Evolutionary conservation across 169 alveolate genomes (phyloP).

Genomic region (Plasmodium gonderi): DNA sequence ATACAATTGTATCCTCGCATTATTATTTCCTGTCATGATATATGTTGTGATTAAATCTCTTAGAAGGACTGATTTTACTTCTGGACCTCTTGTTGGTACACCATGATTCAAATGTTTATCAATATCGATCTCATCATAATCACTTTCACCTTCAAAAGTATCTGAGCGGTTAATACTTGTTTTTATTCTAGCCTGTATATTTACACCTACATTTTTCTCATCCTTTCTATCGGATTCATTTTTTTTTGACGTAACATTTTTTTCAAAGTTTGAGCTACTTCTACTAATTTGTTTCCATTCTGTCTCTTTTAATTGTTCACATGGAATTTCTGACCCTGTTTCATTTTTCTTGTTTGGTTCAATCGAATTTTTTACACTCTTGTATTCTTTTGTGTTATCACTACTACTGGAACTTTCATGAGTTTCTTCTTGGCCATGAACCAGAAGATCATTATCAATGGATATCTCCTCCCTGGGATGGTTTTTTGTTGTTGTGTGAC

Average conservation of each 20-base stretch:
- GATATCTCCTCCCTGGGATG: neutral
- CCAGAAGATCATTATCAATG: too few species aligned
- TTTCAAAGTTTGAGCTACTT: neutral
- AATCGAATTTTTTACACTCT: neutral
- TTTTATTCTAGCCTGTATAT: neutral
- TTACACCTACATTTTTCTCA: neutral
- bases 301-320: neutral
- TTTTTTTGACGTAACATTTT: neutral
- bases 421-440: neutral
- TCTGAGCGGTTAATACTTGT: neutral
- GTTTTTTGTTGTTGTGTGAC: neutral
- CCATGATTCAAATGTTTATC: slow-evolving; percentile 45
- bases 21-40: slow-evolving; percentile 83
- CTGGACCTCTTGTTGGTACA: slow-evolving; percentile 74
- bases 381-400: neutral
- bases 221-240: neutral
- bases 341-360: neutral
- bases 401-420: neutral
- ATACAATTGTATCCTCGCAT: slow-evolving; percentile 81
- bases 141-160: slow-evolving; percentile 14
- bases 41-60: slow-evolving; percentile 80
- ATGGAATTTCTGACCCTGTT: too few species aligned
- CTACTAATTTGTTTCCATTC: neutral
- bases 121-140: slow-evolving; percentile 36
- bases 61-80: slow-evolving; percentile 76